phyloP scores from a whole-genome alignment of 805 yeast species.

The Kodamaea kakaduensis region DNA sequence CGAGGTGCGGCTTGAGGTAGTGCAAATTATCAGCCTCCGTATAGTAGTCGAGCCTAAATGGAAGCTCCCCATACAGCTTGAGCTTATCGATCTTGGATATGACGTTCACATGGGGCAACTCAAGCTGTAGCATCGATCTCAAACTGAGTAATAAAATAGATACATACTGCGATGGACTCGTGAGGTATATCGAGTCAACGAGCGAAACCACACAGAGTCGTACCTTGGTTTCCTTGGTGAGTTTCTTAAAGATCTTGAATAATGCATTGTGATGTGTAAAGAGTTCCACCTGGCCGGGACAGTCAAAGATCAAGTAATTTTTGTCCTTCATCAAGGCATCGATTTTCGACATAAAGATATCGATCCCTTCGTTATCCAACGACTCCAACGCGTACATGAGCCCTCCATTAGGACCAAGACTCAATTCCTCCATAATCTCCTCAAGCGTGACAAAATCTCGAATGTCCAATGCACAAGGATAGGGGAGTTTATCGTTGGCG shows the following conservation, averaged over 20 bases:
- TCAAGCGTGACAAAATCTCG: conserved; percentile 73
- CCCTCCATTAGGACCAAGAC: conserved; percentile 88
- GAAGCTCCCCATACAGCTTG: conserved; percentile 70
- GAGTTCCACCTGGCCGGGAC: conserved; percentile 95
- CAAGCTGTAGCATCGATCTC: conserved; percentile 89
- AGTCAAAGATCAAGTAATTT: conserved; percentile 74
- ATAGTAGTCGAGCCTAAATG: conserved; percentile 79
- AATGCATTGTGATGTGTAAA: conserved; percentile 86
- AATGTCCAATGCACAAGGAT: conserved; percentile 73
- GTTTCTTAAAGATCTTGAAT: conserved; percentile 56
- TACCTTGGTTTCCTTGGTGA: conserved; percentile 56
- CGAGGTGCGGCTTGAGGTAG: conserved; percentile 62
- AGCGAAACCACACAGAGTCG: conserved; percentile 82
- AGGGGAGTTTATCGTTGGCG: conserved; percentile 70
- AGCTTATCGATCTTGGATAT: conserved; percentile 86
- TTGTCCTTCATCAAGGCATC: conserved; percentile 48
- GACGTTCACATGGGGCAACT: conserved; percentile 89
- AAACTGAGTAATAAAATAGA: conserved; percentile 76
- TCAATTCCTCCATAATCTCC: conserved; percentile 69
- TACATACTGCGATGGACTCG: conserved; percentile 85
- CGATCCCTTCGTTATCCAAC: conserved; percentile 41
- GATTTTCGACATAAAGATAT: conserved; percentile 55
- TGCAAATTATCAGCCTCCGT: conserved; percentile 87
- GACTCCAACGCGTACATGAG: conserved; percentile 75
- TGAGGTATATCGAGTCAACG: conserved; percentile 76